Base-by-base conservation (phyloP, 1,284 basidiomycete genomes). In the Pterulicium gracile region DNA sequence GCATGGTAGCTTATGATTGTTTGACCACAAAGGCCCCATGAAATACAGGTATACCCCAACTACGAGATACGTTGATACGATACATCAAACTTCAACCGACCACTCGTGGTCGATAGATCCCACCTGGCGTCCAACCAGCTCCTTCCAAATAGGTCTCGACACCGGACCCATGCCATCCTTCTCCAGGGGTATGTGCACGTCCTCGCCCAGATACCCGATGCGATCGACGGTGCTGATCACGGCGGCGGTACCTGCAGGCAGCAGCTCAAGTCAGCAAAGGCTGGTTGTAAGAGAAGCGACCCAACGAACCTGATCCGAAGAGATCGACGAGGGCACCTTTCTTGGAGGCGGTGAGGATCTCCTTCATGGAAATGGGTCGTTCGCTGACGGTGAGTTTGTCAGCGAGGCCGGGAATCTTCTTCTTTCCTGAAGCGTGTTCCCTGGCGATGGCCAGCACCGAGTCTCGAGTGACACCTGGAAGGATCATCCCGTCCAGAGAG, bases 391-490 rank as follows among this genome's bases (percentile, higher is more conserved):
- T 68, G 50, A 98, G 68, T 34, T 82, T 76, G 1, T 75, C 64
- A 1, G 88, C 72, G 21, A 95, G 67, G 17, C 78, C 77, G 3
- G 74, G 61, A 39, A 95, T 66, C 1, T 56, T 64, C 43, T 67
- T 60, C 52, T 67, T 67, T 45, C 84, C 81, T 2, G 79, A 72
- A 1, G 65, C 62, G 60, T 98, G 95, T 15, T 77, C 80, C 36
- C 81, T 77, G 1, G 90, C 88, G 45, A 98, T 80, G 5, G 75
- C 60, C 32, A 98, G 77, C 40, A 96, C 85, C 15, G 88, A 92
- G 64, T 97, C 92, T 51, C 95, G 84, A 4, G 94, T 98, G 15
- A 99, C 87, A 51, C 95, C 95, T 10, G 95, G 94, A 13, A 99
- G 82, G 58, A 98, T 93, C 73, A 96, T 86, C 47, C 94, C 94